Evolutionary conservation across 371 early-diverging fungal species (phyloP), one percentile per base, ranked within the genome.

Genomic region (Thermomucor indicae-seudaticae): DNA sequence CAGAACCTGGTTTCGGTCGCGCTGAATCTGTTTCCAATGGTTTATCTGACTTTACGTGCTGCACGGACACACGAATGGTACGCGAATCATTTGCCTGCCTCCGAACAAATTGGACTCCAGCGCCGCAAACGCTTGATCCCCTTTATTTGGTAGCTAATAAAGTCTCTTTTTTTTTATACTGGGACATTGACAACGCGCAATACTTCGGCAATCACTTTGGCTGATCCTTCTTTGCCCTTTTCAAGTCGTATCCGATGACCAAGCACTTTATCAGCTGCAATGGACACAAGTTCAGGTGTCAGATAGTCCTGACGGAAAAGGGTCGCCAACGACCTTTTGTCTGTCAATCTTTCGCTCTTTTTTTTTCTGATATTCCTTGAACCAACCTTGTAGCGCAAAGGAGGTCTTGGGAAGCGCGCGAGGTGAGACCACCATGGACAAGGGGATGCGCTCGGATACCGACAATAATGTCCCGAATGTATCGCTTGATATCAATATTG

Each of bases 391-490:
- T 72, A 6, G 81, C 79, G 1, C 50, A 57, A 29, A 78, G 75
- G 6, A 83, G 58, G 48, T 83, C 84, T 39, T 75, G 66, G 3
- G 79, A 80, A 24, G 81, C 67, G 28, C 81, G 57, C 6, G 84
- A 70, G n/a, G 84, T 83, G 22, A 83, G 28, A 0, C 84, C 84
- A 23, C 81, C 78, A 40, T 71, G 73, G 6, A 83, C 73, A 20
- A 68, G 52, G 5, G 79, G 79, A 53, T 83, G 84, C 5, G 80
- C 80, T 8, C 84, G 73, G 19, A 83, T 55, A 10, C 76, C 81
- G 6, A 83, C 81, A 2, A 83, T 72, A 38, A 83, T 76, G 60
- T 83, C 84, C 12, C 84, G 62, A 28, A 83, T 76, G 38, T 81
- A 83, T 3, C 81, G 53, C 24, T 67, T 72, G 43, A 83, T 76